Base-by-base conservation (phyloP, 441 rosid species). In the Adansonia gregorii region DNA sequence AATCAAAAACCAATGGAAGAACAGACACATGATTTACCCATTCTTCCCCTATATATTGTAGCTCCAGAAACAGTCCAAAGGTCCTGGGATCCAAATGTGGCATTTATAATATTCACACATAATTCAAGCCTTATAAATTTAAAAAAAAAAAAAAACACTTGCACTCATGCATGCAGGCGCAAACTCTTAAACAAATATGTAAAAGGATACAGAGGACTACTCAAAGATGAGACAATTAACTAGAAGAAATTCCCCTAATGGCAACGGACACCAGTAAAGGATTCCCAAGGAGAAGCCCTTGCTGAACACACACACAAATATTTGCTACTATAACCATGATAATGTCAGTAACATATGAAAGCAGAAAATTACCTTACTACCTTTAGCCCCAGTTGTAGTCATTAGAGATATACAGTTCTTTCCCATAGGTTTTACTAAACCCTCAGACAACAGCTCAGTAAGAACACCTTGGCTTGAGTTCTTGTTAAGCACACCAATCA, bases 371-470 rank as follows among this genome's bases (percentile, higher is more conserved):
- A 97, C 99, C 97, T 88, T 92, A 80, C 98, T 94, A 54, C 99
- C 99, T 87, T 97, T 97, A 79, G 99, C 99, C 74, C 99, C 99
- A 79, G 98, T 91, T 60, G 92, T 92, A 19, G 99, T 97, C 99
- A 97, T 97, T 67, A 97, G 90, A 51, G 97, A 91, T 59, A 97
- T 93, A 78, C 98, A 94, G 82, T 97, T 97, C 85, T 79, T 90
- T 75, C 93, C 97, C 39, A 98, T 88, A n/a, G 97, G 86, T 86
- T 97, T 97, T 77, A 93, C 74, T 80, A 94, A 80, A 68, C 97
- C 98, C 76, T 93, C 97, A 68, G 98, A 90, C 82, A 97, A 85
- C 83, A 94, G 84, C 46, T 90, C 93, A 66, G 83, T 83, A 79
- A 94, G 89, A 72, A 90, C 89, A 82, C 90, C 92, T 7, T 88